These are phyloP conservation scores for Emergomyces orientalis DNA, from an alignment of 2,329 filamentous ascomycete genomes.

Conservation along the genomic window DNA sequence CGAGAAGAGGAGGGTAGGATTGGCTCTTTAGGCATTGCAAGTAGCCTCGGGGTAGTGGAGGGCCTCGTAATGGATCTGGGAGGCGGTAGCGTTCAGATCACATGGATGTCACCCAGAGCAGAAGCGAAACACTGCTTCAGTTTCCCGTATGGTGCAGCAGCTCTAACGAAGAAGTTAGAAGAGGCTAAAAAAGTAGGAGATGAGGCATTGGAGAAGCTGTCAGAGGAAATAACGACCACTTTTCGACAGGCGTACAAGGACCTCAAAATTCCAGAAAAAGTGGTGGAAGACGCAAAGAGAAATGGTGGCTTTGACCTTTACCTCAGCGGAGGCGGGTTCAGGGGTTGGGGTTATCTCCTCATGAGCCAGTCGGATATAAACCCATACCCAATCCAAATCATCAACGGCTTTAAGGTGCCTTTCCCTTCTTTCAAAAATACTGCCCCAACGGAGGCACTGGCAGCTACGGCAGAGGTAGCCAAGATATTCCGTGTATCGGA, in stretches of 20 bases:
- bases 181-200: slow-evolving; percentile 37
- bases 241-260: slow-evolving; percentile 52
- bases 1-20: slow-evolving; percentile 75
- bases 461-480: slow-evolving; percentile 24
- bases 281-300: slow-evolving; percentile 37
- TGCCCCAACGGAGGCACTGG: slow-evolving; percentile 35
- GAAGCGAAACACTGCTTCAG: slow-evolving; percentile 51
- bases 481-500: slow-evolving; percentile 65
- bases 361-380: slow-evolving; percentile 65
- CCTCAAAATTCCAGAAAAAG: slow-evolving; percentile 47
- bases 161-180: slow-evolving; percentile 48
- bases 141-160: slow-evolving; percentile 62
- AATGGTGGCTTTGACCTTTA: slow-evolving; percentile 59
- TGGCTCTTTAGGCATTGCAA: slow-evolving; percentile 74
- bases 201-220: slow-evolving; percentile 41
- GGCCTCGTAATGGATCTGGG: slow-evolving; percentile 83
- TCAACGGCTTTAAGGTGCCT: slow-evolving; percentile 64
- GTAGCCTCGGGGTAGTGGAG: slow-evolving; percentile 58
- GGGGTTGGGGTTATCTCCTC: slow-evolving; percentile 82
- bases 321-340: slow-evolving; percentile 80
- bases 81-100: slow-evolving; percentile 62
- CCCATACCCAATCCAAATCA: slow-evolving; percentile 74
- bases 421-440: slow-evolving; percentile 50
- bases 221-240: slow-evolving; percentile 46
- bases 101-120: slow-evolving; percentile 52